Evolutionary conservation across 257 asterid genomes (phyloP).

Genomic region (Lantana camara): DNA sequence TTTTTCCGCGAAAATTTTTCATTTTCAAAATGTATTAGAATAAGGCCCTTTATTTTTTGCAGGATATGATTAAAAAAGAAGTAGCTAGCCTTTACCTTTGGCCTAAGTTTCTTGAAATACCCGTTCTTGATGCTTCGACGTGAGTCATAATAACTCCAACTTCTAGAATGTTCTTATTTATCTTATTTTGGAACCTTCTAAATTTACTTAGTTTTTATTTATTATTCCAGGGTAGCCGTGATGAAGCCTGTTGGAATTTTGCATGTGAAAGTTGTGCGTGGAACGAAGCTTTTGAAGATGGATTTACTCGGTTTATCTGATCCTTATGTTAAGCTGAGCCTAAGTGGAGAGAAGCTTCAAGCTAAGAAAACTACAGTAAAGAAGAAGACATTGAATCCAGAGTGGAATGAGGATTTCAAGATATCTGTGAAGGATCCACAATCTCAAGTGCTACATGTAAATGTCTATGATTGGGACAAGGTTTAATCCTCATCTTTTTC

Average conservation of each 20-base stretch:
- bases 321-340: constrained; percentile 83
- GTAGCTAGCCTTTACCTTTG: constrained; percentile 76
- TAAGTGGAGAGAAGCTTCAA: constrained; percentile 69
- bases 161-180: not conserved
- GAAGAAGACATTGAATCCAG: constrained; percentile 81
- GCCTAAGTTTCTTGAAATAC: constrained; percentile 84
- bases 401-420: constrained; percentile 90
- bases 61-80: constrained; percentile 71
- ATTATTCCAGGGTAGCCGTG: constrained; percentile 51
- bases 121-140: constrained; percentile 83
- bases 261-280: constrained; percentile 79
- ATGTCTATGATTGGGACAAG: constrained; percentile 90
- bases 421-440: constrained; percentile 81
- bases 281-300: constrained; percentile 81
- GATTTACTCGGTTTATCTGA: constrained; percentile 86
- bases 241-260: constrained; percentile 88
- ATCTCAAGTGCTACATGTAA: constrained; percentile 64
- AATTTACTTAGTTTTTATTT: not conserved
- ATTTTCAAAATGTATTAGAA: not conserved
- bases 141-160: constrained; percentile 36
- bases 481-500: constrained; percentile 33
- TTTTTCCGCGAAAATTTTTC: not conserved
- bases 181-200: not conserved
- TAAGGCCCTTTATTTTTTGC: constrained; percentile 28
- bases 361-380: constrained; percentile 72